These are phyloP conservation scores for Pisolithus tinctorius DNA, from an alignment of 768 basidiomycete species.

Conservation along the genomic window DNA sequence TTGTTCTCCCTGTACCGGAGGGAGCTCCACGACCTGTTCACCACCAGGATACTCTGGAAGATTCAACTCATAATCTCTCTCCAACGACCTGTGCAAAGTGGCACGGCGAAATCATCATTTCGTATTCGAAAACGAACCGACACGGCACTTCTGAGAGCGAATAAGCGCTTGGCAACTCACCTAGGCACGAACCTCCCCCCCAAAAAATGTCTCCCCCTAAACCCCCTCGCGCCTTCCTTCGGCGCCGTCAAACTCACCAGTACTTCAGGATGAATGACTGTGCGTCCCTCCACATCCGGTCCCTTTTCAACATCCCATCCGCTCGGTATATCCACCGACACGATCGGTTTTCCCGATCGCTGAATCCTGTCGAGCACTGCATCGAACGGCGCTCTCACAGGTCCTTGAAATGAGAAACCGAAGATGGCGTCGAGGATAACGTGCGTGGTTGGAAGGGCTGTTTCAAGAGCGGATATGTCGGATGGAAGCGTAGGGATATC, in stretches of 20 bases:
- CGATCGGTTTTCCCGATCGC: constrained; percentile 65
- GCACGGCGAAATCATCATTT: background rate
- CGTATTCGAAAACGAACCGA: background rate
- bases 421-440: constrained; percentile 95
- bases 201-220: constrained; percentile 81
- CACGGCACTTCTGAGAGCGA: background rate
- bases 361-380: constrained; percentile 60
- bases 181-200: constrained; percentile 91
- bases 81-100: constrained; percentile 46
- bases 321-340: constrained; percentile 93
- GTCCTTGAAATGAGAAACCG: constrained; percentile 94
- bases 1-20: too few species aligned
- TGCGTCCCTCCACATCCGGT: constrained; percentile 35
- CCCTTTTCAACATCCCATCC: constrained; percentile 95
- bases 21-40: constrained; percentile 74
- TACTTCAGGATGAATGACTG: constrained; percentile 66
- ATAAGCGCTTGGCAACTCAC: constrained; percentile 39
- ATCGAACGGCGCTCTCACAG: constrained; percentile 86
- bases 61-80: constrained; percentile 70
- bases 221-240: constrained; percentile 76
- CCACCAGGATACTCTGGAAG: constrained; percentile 74
- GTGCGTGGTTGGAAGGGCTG: constrained; percentile 55
- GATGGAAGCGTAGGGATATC: constrained; percentile 64
- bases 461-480: constrained; percentile 40
- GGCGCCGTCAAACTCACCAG: constrained; percentile 91